Conservation (phyloP, 2,329 filamentous ascomycete species). For the Triangularia setosa region DNA sequence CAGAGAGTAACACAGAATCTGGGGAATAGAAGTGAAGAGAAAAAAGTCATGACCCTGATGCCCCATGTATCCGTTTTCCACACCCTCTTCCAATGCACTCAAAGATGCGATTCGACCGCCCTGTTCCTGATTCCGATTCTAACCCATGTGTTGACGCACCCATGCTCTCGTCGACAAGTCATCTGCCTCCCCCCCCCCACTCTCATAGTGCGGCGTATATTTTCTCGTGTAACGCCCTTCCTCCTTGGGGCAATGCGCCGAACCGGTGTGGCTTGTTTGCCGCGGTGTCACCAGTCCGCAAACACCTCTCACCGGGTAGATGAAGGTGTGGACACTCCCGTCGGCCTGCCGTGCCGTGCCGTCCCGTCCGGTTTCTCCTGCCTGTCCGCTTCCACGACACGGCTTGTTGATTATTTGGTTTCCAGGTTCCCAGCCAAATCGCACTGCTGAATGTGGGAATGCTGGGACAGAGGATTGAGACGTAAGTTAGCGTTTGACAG, state of each 20-base stretch:
- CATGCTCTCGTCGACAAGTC: neutral
- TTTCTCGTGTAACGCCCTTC: conserved; percentile 3
- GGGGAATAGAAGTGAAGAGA: conserved; percentile 6
- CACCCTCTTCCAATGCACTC: neutral
- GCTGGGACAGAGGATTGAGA: neutral
- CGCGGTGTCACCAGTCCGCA: neutral
- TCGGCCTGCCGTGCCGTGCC: conserved; percentile 19
- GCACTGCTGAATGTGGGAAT: too few species aligned
- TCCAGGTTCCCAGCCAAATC: neutral
- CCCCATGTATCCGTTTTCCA: conserved; percentile 3
- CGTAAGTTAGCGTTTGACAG: neutral
- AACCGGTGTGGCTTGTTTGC: conserved; percentile 1
- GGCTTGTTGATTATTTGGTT: neutral
- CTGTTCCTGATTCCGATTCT: conserved; percentile 3
- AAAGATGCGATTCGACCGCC: conserved; percentile 2
- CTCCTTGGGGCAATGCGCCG: neutral
- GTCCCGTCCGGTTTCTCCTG: conserved; percentile 13
- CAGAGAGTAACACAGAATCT: too few species aligned
- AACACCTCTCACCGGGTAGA: neutral
- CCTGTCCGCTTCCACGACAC: neutral
- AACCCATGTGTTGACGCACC: neutral
- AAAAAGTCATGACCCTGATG: neutral
- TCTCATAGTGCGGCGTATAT: neutral
- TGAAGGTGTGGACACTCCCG: conserved; percentile 14
- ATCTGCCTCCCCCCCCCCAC: conserved; percentile 1